Percentiles rank a stretch among this genome's conserved stretches.
phyloP scores from a whole-genome alignment of 225 moss, liverwort and hornwort genomes.

The Rhytidiadelphus loreus region DNA sequence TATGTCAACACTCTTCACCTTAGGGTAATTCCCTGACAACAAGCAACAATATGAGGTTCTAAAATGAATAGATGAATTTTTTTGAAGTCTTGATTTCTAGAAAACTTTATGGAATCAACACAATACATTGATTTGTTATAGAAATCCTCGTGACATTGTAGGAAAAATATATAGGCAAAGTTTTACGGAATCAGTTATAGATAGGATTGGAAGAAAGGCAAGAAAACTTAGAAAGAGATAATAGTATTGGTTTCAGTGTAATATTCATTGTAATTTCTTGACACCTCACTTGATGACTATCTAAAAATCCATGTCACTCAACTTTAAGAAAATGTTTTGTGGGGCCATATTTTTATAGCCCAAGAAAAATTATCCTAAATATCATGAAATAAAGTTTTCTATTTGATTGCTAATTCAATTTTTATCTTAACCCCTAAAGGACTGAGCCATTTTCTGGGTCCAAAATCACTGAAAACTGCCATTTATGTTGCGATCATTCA shows the following conservation, averaged over 20 bases:
- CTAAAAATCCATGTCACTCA: rapidly evolving
- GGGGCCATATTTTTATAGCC: rapidly evolving
- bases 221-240: not conserved
- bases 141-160: rapidly evolving
- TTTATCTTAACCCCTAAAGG: too few relatives aligned
- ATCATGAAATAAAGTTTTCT: not conserved
- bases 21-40: not conserved
- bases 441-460: too few relatives aligned
- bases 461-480: too few relatives aligned
- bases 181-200: rapidly evolving
- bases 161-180: not conserved
- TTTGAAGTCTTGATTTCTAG: not conserved
- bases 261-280: not conserved
- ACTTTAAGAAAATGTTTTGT: not conserved
- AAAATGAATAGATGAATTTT: not conserved
- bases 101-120: too few relatives aligned
- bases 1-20: rapidly evolving
- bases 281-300: not conserved
- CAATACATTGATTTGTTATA: too few relatives aligned
- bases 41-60: not conserved
- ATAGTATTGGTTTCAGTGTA: rapidly evolving
- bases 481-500: too few relatives aligned
- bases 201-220: not conserved
- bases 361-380: rapidly evolving
- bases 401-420: not conserved